Evolutionary conservation across 768 basidiomycete genomes (phyloP).

Genomic region (Mycena vitilis): DNA sequence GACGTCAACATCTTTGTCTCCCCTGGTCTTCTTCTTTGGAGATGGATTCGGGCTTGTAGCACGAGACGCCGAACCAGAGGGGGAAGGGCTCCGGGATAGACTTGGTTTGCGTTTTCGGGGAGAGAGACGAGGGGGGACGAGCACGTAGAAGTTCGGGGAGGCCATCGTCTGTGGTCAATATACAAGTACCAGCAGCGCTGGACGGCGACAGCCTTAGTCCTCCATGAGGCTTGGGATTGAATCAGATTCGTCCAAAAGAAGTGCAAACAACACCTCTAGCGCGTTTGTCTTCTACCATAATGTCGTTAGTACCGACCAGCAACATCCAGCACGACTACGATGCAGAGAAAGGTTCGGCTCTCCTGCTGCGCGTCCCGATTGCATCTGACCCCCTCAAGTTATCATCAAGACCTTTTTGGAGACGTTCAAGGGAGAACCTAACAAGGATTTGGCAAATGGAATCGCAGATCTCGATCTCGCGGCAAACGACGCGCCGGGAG

Average conservation of each 20-base stretch:
- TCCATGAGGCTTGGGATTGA: background rate
- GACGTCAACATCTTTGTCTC: constrained; percentile 11
- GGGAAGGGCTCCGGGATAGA: constrained; percentile 9
- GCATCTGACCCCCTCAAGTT: constrained; percentile 53
- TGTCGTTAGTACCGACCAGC: constrained; percentile 73
- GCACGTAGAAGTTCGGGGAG: background rate
- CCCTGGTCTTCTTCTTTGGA: constrained; percentile 17
- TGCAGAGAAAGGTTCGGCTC: constrained; percentile 70
- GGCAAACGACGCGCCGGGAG: constrained; percentile 48
- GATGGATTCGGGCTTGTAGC: constrained; percentile 24
- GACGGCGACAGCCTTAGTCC: background rate
- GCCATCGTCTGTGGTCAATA: background rate
- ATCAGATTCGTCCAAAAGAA: background rate
- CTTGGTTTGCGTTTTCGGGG: constrained; percentile 16
- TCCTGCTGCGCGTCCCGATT: background rate
- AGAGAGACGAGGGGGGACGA: constrained; percentile 1
- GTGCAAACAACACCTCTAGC: constrained; percentile 36
- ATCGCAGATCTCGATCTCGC: constrained; percentile 81
- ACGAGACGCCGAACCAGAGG: constrained; percentile 4
- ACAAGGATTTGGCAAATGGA: constrained; percentile 74
- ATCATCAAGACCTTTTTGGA: constrained; percentile 79
- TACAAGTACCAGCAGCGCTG: background rate
- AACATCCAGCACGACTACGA: constrained; percentile 71
- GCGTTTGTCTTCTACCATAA: constrained; percentile 53
- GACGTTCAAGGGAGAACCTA: constrained; percentile 67